phyloP scores from a whole-genome alignment of 305 asterid species.

The Fraxinus albicans region DNA sequence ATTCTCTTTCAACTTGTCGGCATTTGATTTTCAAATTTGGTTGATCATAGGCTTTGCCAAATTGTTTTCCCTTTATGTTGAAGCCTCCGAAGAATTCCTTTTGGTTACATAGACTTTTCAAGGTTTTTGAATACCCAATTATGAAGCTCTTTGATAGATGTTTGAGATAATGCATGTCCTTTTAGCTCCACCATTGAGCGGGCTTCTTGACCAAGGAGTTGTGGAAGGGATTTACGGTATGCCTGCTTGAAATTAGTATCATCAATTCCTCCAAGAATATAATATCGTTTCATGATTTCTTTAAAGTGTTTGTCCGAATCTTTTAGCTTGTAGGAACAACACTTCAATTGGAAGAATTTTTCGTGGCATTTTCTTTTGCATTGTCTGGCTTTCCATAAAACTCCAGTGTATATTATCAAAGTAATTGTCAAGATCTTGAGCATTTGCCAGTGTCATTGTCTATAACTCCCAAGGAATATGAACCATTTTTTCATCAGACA shows the following conservation, averaged over 20 bases:
- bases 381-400: too few species aligned
- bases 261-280: not conserved
- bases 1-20: not conserved
- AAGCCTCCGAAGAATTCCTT: not conserved
- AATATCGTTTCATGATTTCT: too few species aligned
- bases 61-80: not conserved
- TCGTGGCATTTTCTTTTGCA: not conserved
- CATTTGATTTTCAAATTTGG: too few species aligned
- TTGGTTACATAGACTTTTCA: too few species aligned
- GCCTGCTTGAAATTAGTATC: not conserved
- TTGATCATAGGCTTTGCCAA: not conserved
- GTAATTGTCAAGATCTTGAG: not conserved
- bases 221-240: too few species aligned
- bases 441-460: not conserved
- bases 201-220: too few species aligned
- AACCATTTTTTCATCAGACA: not conserved
- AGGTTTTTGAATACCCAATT: not conserved
- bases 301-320: not conserved
- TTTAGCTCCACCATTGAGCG: not conserved
- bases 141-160: not conserved
- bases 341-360: too few species aligned
- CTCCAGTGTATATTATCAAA: not conserved
- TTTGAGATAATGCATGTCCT: not conserved
- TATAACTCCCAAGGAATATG: not conserved
- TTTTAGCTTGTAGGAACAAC: not conserved